Conservation (phyloP, 2,329 filamentous ascomycete genomes). For the Seiridium cupressi region DNA sequence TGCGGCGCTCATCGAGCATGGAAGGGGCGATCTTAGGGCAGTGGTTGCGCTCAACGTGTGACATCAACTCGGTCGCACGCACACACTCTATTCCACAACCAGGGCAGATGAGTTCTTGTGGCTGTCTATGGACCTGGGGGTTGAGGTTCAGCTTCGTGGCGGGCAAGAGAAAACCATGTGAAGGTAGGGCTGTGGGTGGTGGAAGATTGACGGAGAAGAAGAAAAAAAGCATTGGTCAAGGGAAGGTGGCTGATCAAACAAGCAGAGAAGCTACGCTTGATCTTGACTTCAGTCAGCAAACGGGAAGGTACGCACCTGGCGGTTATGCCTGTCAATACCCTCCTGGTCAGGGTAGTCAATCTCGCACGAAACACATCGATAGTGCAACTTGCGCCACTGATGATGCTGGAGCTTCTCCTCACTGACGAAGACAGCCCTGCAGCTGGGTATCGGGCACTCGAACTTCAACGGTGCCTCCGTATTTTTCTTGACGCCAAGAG, state of each 20-base stretch:
- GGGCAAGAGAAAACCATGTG: neutral
- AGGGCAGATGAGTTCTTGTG: constrained; percentile 43
- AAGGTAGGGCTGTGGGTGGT: neutral
- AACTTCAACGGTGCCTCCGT: neutral
- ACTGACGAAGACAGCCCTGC: neutral
- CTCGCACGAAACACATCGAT: neutral
- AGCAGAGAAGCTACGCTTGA: no score
- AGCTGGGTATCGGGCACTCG: neutral
- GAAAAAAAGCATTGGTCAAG: no score
- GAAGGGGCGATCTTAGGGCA: constrained; percentile 35
- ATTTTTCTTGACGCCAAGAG: neutral
- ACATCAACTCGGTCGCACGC: constrained; percentile 35
- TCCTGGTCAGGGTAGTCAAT: neutral
- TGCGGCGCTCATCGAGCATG: constrained; percentile 31
- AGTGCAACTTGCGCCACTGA: neutral
- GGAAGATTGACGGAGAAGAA: no score
- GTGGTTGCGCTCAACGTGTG: constrained; percentile 41
- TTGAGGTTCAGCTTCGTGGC: neutral
- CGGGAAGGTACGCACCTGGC: neutral
- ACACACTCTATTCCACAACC: constrained; percentile 40
- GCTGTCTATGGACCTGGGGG: constrained; percentile 28
- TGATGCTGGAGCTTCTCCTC: neutral
- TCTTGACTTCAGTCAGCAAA: no score
- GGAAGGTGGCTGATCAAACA: no score
- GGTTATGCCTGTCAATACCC: neutral